A percentile compares a stretch with the other conserved stretches of the same genome.
Evolutionary conservation across 2,329 filamentous ascomycete genomes (phyloP).

Genomic region (Xylariaceae sp.): DNA sequence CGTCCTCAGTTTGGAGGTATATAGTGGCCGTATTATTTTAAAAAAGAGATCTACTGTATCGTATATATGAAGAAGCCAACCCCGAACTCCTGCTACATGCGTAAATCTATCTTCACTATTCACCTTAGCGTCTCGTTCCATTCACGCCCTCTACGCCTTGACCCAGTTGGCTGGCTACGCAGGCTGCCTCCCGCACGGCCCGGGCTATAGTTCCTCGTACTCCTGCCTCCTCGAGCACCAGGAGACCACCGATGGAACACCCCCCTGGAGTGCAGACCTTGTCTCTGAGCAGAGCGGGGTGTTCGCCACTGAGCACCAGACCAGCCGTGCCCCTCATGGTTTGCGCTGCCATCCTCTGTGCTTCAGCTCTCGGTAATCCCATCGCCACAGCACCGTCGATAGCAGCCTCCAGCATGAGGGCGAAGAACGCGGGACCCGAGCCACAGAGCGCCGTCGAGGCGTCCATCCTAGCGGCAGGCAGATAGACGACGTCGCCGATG

Average conservation of each 20-base stretch:
- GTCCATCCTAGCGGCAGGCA: conserved; percentile 73
- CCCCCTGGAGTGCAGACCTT: conserved; percentile 80
- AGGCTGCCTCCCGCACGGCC: conserved; percentile 73
- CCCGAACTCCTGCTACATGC: conserved; percentile 24
- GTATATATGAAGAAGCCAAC: conserved; percentile 15
- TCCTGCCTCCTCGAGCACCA: conserved; percentile 75
- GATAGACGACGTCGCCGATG: conserved; percentile 72
- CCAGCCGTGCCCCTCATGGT: conserved; percentile 76
- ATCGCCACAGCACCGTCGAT: conserved; percentile 81
- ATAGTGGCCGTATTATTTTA: conserved; percentile 9
- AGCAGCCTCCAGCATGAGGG: conserved; percentile 75
- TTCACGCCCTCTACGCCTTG: conserved; percentile 58
- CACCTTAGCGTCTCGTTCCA: conserved; percentile 47
- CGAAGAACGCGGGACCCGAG: conserved; percentile 77
- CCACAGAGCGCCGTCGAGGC: conserved; percentile 76
- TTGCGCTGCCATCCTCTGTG: conserved; percentile 79
- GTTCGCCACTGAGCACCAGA: conserved; percentile 72
- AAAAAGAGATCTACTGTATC: conserved; percentile 17
- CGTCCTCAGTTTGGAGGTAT: not conserved
- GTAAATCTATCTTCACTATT: conserved; percentile 11
- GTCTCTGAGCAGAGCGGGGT: conserved; percentile 75
- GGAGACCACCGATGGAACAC: conserved; percentile 75
- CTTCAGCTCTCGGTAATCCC: conserved; percentile 75
- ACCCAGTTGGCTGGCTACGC: conserved; percentile 70
- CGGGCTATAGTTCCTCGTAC: conserved; percentile 70